phyloP scores from a whole-genome alignment of 352 stramenopile genomes.

The Globisporangium parvum region DNA sequence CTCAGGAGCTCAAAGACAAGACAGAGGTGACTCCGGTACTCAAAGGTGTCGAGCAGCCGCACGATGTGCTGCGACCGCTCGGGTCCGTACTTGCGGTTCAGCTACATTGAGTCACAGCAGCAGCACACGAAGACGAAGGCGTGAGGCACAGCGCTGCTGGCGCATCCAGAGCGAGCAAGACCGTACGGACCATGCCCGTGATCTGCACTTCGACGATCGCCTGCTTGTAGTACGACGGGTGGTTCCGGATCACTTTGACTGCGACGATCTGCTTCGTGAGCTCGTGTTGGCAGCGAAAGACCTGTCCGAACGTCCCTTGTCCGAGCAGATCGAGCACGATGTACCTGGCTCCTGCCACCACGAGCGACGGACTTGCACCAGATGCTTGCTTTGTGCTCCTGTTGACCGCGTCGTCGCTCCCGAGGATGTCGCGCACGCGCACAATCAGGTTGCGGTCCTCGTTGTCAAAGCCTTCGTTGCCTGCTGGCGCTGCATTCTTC shows the following conservation, averaged over 20 bases:
- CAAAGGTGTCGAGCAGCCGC: constrained; percentile 86
- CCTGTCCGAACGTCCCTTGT: constrained; percentile 72
- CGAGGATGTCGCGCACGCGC: constrained; percentile 31
- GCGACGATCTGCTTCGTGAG: constrained; percentile 79
- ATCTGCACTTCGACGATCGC: constrained; percentile 93
- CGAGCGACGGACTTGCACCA: constrained; percentile 8
- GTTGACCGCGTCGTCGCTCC: neutral
- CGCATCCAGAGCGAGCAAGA: too few species aligned
- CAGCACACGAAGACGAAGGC: neutral
- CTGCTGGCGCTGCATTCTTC: constrained; percentile 28
- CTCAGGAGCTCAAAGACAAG: constrained; percentile 93
- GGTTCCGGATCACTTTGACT: constrained; percentile 97
- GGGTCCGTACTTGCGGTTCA: constrained; percentile 20
- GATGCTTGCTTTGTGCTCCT: neutral
- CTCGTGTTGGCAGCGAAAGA: constrained; percentile 37
- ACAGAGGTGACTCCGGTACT: constrained; percentile 91
- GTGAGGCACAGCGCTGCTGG: constrained; percentile 15
- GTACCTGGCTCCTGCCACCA: constrained; percentile 34
- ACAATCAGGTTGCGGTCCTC: constrained; percentile 48
- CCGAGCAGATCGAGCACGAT: constrained; percentile 91
- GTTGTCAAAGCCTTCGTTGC: constrained; percentile 41
- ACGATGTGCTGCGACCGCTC: constrained; percentile 67
- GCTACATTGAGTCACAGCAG: constrained; percentile 7
- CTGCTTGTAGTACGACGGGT: constrained; percentile 90
- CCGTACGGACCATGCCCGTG: constrained; percentile 76